Conservation (phyloP, 129 eudicot genomes). For the Escallonia rubra region DNA sequence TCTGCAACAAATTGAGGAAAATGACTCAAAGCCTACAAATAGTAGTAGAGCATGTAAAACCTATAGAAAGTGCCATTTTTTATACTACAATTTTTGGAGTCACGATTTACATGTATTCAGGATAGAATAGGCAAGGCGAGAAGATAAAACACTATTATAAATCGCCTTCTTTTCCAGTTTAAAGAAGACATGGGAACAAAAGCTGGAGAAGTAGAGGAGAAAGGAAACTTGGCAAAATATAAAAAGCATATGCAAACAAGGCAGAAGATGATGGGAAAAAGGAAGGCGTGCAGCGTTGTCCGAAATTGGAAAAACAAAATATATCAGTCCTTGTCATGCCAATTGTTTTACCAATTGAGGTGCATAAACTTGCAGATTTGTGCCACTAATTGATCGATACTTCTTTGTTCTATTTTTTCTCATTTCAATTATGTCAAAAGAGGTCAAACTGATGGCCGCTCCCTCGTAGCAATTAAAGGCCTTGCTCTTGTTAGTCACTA, state of each 20-base stretch:
- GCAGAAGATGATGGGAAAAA: neutral
- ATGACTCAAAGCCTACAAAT: neutral
- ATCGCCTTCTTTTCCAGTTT: neutral
- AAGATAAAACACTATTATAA: too few species aligned
- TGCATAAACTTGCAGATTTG: neutral
- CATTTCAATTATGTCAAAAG: neutral
- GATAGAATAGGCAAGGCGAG: neutral
- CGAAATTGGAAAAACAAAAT: neutral
- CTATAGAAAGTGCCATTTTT: neutral
- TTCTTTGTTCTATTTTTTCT: neutral
- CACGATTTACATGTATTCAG: neutral
- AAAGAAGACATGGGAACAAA: neutral
- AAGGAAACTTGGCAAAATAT: neutral
- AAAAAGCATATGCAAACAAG: neutral
- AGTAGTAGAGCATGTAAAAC: neutral
- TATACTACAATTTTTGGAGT: neutral
- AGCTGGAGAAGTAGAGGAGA: neutral
- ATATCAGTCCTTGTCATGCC: neutral
- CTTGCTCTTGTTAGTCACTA: neutral
- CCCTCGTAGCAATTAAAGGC: too few species aligned
- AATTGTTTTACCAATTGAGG: neutral
- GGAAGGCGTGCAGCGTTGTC: neutral
- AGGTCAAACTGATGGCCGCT: neutral
- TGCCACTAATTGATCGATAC: neutral
- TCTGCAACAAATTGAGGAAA: slow-evolving; percentile 29